Evolutionary conservation across 2,329 filamentous ascomycete species (phyloP).

Genomic region (Calycina marina): DNA sequence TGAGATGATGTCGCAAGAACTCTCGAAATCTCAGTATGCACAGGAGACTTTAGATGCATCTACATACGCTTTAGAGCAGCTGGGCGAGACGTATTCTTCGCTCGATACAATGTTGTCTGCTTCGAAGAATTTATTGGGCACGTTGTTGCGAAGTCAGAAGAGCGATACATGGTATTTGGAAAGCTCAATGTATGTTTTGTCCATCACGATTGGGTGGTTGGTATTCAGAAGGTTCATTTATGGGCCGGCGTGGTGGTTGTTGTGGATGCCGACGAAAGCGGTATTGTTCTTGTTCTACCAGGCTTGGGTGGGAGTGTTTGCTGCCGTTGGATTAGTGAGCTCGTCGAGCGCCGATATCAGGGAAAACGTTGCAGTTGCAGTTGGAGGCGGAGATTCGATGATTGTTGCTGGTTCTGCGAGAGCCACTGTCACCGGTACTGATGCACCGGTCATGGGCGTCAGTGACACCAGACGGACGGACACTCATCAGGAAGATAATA

Average conservation of each 20-base stretch:
- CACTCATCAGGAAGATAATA: conserved; percentile 17
- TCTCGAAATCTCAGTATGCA: conserved; percentile 77
- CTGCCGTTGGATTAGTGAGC: conserved; percentile 22
- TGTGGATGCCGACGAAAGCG: conserved; percentile 72
- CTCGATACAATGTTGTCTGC: conserved; percentile 65
- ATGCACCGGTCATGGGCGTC: conserved; percentile 33
- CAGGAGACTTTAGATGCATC: conserved; percentile 78
- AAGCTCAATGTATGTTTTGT: conserved; percentile 71
- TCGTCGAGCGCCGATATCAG: conserved; percentile 4
- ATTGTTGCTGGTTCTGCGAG: conserved; percentile 13
- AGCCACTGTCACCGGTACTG: conserved; percentile 6
- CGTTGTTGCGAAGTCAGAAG: conserved; percentile 76
- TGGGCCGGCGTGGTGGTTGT: conserved; percentile 78
- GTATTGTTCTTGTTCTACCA: conserved; percentile 44
- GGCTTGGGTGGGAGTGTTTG: conserved; percentile 38
- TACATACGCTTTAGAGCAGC: conserved; percentile 63
- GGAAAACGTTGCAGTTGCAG: conserved; percentile 12
- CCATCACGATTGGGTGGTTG: conserved; percentile 69
- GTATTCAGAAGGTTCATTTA: conserved; percentile 74
- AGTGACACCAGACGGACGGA: conserved; percentile 22
- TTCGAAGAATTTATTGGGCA: conserved; percentile 61
- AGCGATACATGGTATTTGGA: conserved; percentile 97
- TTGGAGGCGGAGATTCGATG: conserved; percentile 8
- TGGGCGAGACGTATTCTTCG: conserved; percentile 68
- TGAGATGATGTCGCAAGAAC: conserved; percentile 69